Conservation (phyloP, 306 rosid genomes). For the Pyrus pyrifolia region DNA sequence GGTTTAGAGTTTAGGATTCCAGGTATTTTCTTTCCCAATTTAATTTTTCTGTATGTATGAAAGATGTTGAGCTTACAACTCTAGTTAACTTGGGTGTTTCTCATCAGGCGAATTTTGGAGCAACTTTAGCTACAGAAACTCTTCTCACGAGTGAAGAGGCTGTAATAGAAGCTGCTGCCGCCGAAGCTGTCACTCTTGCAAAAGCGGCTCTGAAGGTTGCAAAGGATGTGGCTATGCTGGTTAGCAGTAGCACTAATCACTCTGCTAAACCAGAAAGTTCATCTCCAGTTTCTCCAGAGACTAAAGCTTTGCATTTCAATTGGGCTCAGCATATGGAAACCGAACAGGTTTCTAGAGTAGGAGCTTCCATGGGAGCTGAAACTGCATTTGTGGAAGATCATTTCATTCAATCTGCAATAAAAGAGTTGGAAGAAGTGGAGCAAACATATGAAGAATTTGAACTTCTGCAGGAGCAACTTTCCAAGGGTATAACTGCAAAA, state of each 20-base stretch:
- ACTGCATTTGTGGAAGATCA: constrained; percentile 29
- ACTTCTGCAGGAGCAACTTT: constrained; percentile 41
- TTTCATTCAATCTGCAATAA: constrained; percentile 13
- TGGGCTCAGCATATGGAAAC: constrained; percentile 55
- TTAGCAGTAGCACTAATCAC: constrained; percentile 33
- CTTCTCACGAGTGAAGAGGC: constrained; percentile 82
- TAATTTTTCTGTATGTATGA: neutral
- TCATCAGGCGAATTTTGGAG: constrained; percentile 49
- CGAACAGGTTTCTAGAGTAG: constrained; percentile 26
- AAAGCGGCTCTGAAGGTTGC: constrained; percentile 86
- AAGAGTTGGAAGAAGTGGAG: constrained; percentile 46
- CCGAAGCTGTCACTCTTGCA: constrained; percentile 90
- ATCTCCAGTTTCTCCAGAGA: constrained; percentile 22
- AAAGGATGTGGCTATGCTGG: constrained; percentile 59
- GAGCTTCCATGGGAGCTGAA: constrained; percentile 33
- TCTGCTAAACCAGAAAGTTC: constrained; percentile 22
- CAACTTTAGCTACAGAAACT: constrained; percentile 59
- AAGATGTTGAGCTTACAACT: neutral
- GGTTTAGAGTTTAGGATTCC: constrained; percentile 4
- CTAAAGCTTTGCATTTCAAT: constrained; percentile 42
- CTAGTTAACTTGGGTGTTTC: constrained; percentile 18
- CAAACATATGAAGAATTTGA: constrained; percentile 60
- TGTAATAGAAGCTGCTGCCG: constrained; percentile 77
- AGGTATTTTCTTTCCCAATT: neutral
- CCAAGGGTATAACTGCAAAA: constrained; percentile 52